A percentile compares a stretch with the other conserved stretches of the same genome.
Evolutionary conservation across 495 filamentous ascomycete species (phyloP).

Genomic region (Daldinia bambusicola): DNA sequence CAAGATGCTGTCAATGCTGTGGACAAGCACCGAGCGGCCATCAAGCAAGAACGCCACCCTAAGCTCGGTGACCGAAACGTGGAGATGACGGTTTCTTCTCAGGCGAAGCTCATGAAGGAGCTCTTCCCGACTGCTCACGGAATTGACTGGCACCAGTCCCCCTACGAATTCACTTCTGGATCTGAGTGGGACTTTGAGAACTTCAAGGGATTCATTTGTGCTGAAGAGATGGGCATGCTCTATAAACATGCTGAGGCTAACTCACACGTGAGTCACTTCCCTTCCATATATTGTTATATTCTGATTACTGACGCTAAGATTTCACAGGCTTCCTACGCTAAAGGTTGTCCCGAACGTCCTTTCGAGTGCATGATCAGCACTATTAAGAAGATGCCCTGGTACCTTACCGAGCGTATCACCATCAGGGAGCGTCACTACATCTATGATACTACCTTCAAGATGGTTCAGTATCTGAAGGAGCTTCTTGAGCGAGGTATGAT

Average conservation of each 20-base stretch:
- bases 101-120: slow-evolving; percentile 69
- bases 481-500: slow-evolving; percentile 39
- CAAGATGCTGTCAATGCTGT: slow-evolving; percentile 65
- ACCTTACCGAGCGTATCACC: slow-evolving; percentile 68
- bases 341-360: slow-evolving; percentile 73
- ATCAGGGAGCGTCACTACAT: slow-evolving; percentile 69
- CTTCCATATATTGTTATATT: slow-evolving; percentile 2
- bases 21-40: slow-evolving; percentile 55
- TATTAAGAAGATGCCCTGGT: slow-evolving; percentile 81
- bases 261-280: slow-evolving; percentile 28
- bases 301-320: slow-evolving; percentile 24
- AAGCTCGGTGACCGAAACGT: slow-evolving; percentile 74
- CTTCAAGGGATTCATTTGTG: slow-evolving; percentile 75
- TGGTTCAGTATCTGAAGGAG: slow-evolving; percentile 52
- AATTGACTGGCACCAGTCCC: slow-evolving; percentile 65
- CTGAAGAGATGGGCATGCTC: slow-evolving; percentile 75
- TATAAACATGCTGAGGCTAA: slow-evolving; percentile 69
- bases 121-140: slow-evolving; percentile 76
- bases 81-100: slow-evolving; percentile 68
- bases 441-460: slow-evolving; percentile 60
- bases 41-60: slow-evolving; percentile 55
- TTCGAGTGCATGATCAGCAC: slow-evolving; percentile 82
- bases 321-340: slow-evolving; percentile 69
- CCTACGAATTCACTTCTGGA: slow-evolving; percentile 56
- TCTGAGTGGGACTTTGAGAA: slow-evolving; percentile 66